Evolutionary conservation across 1,139 yeast species (phyloP).

Genomic region (Hansenula lynferdii): DNA sequence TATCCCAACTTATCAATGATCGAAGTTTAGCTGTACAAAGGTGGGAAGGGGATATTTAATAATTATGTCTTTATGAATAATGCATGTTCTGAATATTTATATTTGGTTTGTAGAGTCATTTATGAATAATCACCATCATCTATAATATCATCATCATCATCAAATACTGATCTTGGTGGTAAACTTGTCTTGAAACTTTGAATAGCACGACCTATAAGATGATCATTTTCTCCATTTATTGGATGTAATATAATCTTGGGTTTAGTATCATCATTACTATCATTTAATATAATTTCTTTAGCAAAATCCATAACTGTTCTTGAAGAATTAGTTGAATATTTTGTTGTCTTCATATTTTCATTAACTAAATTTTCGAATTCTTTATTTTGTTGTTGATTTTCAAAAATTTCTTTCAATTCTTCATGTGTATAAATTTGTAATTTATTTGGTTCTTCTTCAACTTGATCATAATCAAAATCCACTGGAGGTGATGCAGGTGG

Average conservation of each 20-base stretch:
- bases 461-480: constrained; percentile 30
- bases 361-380: constrained; percentile 11
- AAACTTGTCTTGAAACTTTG: constrained; percentile 20
- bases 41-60: too few species aligned
- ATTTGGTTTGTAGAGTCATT: background rate
- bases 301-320: constrained; percentile 8
- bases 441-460: constrained; percentile 31
- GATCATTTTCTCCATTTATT: constrained; percentile 20
- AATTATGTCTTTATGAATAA: background rate
- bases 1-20: background rate
- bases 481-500: constrained; percentile 39
- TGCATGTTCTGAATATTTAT: background rate
- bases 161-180: constrained; percentile 33
- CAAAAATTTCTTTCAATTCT: constrained; percentile 17
- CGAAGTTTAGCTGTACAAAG: too few species aligned
- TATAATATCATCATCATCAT: constrained; percentile 19
- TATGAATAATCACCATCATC: constrained; percentile 1
- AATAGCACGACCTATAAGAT: constrained; percentile 19
- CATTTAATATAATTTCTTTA: constrained; percentile 18
- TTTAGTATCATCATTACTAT: constrained; percentile 8
- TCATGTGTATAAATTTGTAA: constrained; percentile 21
- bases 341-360: constrained; percentile 8
- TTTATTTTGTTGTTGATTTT: constrained; percentile 14
- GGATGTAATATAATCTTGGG: constrained; percentile 22
- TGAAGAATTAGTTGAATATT: constrained; percentile 2